These are phyloP conservation scores for Microdochium nivale DNA, from an alignment of 2,329 filamentous ascomycete species.

Conservation along the genomic window DNA sequence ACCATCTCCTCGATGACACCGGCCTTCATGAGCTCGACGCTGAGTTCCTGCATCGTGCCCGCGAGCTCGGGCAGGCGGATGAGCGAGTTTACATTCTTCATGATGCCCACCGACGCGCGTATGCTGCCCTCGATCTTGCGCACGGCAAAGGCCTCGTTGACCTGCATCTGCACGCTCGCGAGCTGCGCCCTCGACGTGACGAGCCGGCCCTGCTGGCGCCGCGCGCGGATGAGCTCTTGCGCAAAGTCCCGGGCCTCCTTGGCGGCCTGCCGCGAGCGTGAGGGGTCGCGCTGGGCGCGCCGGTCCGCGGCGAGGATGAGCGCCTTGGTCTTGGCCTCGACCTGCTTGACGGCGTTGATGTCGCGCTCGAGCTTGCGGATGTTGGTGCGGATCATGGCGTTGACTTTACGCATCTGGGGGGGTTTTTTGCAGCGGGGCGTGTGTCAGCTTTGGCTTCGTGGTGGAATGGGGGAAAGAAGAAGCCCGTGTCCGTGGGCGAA, in stretches of 20 bases:
- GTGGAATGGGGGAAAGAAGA: background rate
- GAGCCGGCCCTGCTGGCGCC: conserved; percentile 66
- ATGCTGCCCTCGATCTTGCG: conserved; percentile 94
- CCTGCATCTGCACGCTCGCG: conserved; percentile 90
- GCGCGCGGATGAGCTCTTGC: conserved; percentile 73
- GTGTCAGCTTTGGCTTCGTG: conserved; percentile 1
- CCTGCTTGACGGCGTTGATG: conserved; percentile 66
- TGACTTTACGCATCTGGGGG: conserved; percentile 97
- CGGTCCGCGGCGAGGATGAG: conserved; percentile 77
- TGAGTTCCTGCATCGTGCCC: conserved; percentile 81
- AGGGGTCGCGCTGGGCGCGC: conserved; percentile 71
- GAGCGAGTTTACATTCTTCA: conserved; percentile 91
- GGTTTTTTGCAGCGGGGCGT: too few species aligned
- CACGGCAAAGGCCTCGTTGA: conserved; percentile 91
- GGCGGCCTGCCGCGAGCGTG: conserved; percentile 68
- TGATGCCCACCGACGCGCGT: conserved; percentile 76
- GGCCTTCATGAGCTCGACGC: conserved; percentile 82
- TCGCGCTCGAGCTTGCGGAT: conserved; percentile 93
- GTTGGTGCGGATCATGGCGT: conserved; percentile 79
- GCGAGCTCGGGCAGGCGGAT: conserved; percentile 79
- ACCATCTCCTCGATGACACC: conserved; percentile 98
- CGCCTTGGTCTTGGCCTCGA: conserved; percentile 77
- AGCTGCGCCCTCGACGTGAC: conserved; percentile 87
- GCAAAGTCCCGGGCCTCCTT: conserved; percentile 84
- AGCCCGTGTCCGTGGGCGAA: too few species aligned